Percentiles rank a stretch among this genome's conserved stretches.
Conservation (phyloP, 2,329 filamentous ascomycete genomes). For the Huntiella abstrusa region DNA sequence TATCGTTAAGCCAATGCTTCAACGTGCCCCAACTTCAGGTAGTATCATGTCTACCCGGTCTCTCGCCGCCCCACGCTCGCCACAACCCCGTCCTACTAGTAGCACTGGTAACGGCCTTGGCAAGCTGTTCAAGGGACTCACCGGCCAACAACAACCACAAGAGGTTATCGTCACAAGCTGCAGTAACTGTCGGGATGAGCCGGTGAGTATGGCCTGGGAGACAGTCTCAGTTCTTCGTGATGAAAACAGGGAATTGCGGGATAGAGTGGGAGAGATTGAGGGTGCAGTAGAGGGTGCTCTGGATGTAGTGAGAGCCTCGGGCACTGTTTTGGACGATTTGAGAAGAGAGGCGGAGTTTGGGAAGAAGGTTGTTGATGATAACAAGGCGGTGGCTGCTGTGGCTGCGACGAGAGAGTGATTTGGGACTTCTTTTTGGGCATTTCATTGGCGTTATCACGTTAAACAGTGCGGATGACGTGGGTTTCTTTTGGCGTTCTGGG, state of each 20-base stretch:
- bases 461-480: no score
- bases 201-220: slow-evolving; percentile 43
- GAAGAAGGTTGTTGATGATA: no score
- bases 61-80: slow-evolving; percentile 13
- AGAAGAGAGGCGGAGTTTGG: no score
- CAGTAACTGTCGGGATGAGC: slow-evolving; percentile 37
- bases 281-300: slow-evolving; percentile 40
- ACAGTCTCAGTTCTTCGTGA: slow-evolving; percentile 41
- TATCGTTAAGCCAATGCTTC: not conserved
- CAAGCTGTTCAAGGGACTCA: slow-evolving; percentile 18
- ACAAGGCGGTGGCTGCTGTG: no score
- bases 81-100: slow-evolving; percentile 6
- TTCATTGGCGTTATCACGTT: no score
- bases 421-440: no score
- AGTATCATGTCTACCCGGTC: slow-evolving; percentile 13
- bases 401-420: no score
- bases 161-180: slow-evolving; percentile 20
- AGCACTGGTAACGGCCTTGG: not conserved
- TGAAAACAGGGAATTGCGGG: slow-evolving; percentile 44
- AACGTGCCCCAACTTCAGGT: slow-evolving; percentile 16
- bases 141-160: slow-evolving; percentile 18
- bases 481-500: no score
- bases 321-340: slow-evolving; percentile 12
- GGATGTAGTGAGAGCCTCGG: slow-evolving; percentile 38
- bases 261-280: slow-evolving; percentile 38